Percentiles rank a stretch among this genome's conserved stretches.
phyloP scores from a whole-genome alignment of 495 filamentous ascomycete genomes.

The Aspergillus carlsbadensis region DNA sequence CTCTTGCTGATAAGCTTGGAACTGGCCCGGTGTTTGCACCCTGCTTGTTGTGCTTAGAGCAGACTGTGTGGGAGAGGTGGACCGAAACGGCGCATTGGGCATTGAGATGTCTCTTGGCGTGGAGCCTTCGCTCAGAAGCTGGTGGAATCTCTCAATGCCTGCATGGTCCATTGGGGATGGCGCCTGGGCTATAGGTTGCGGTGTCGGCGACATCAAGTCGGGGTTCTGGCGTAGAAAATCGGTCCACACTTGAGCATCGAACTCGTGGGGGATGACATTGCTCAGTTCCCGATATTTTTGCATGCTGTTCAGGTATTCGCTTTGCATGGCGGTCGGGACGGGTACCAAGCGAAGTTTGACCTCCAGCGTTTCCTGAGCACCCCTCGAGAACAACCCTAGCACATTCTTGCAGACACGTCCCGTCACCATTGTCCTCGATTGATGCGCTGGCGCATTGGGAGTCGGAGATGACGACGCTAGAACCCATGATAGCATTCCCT shows the following conservation, averaged over 20 bases:
- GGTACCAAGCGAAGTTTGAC: constrained; percentile 88
- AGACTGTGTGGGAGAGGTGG: constrained; percentile 39
- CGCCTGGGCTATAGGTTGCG: constrained; percentile 32
- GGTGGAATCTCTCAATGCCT: constrained; percentile 53
- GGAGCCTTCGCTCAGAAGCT: constrained; percentile 46
- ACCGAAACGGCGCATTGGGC: constrained; percentile 33
- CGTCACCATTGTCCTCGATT: constrained; percentile 76
- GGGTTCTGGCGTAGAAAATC: constrained; percentile 63
- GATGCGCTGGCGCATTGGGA: constrained; percentile 53
- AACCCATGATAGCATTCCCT: constrained; percentile 91
- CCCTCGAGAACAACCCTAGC: constrained; percentile 77
- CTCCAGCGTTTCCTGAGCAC: constrained; percentile 85
- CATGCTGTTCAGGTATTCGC: constrained; percentile 64
- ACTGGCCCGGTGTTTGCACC: constrained; percentile 36
- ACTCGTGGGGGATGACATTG: constrained; percentile 59
- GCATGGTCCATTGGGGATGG: constrained; percentile 50
- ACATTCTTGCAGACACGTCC: constrained; percentile 86
- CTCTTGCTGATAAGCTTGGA: constrained; percentile 21
- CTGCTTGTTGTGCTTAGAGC: constrained; percentile 32
- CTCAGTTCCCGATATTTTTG: constrained; percentile 59
- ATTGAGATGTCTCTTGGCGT: constrained; percentile 42
- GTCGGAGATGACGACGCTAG: constrained; percentile 61
- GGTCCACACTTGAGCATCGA: constrained; percentile 70
- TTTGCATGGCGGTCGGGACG: constrained; percentile 72
- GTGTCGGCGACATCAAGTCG: constrained; percentile 34